Evolutionary conservation across 352 stramenopile species (phyloP), one percentile per base, ranked within the genome.

Genomic region (Hyaloperonospora brassicae): DNA sequence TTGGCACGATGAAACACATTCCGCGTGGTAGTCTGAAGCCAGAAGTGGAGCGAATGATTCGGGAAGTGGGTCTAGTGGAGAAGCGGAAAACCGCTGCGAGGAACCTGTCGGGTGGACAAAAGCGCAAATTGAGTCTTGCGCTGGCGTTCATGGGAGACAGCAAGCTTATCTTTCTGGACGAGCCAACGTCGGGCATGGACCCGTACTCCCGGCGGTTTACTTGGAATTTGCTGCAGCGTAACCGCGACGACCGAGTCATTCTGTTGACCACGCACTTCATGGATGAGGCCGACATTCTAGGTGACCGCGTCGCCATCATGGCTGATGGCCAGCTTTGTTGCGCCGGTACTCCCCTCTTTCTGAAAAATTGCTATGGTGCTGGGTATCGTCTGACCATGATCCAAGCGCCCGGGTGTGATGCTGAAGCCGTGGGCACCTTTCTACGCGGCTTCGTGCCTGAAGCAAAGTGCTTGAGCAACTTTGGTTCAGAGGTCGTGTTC

Each of bases 171-270:
- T 91, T 96, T 24, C 62, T 97, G 45, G 87, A 97, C 47, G 89
- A 98, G 48, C 95, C 95, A 9, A 98, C 94, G 11, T 86, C 74
- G 2, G 95, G 95, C 1, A 98, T 98, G 89, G 95, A 98, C 57
- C 92, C 93, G 13, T 98, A 97, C 66, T 92, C 71, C 25, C 79
- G 95, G 38, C 75, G 96, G 6, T 96, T 94, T 66, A 98, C 88
- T 23, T 98, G 95, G 95, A 87, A 98, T 45, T 70, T 98, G 38
- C 62, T 97, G 24, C 80, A 91, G 49, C 73, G 79, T 61, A 76
- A 95, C 54, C 62, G 90, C 46, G 66, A 84, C 8, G 73, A 84
- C 47, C 69, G 89, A 8, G 85, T 96, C 8, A 98, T 98, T 44
- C 66, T 79, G 39, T 57, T 79, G n/a, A 79, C 70, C 17, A 79